Evolutionary conservation across 345 rosid genomes (phyloP).

Genomic region (Brassica nigra): DNA sequence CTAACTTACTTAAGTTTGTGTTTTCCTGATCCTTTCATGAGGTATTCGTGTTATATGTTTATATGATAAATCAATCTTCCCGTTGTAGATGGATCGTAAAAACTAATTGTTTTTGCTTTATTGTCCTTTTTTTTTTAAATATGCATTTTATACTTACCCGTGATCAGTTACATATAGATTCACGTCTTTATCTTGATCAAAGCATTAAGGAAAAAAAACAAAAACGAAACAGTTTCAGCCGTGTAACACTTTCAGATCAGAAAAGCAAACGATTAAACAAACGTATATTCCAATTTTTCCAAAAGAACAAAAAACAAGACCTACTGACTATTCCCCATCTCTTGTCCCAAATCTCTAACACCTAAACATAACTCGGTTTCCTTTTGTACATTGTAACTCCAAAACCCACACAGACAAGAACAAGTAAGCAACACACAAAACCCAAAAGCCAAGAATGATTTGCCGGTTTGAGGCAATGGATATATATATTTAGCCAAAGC

Average conservation of each 20-base stretch:
- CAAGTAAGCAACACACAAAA: constrained; percentile 29
- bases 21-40: background rate
- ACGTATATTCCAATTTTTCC: constrained; percentile 19
- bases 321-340: constrained; percentile 22
- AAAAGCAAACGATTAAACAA: constrained; percentile 32
- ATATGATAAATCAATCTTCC: constrained; percentile 7
- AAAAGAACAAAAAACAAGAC: constrained; percentile 22
- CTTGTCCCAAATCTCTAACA: constrained; percentile 31
- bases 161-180: background rate
- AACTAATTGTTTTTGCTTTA: background rate
- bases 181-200: background rate
- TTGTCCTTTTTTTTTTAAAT: background rate
- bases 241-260: constrained; percentile 9
- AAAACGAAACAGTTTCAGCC: background rate
- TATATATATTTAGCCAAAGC: constrained; percentile 47
- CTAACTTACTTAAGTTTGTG: background rate
- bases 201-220: background rate
- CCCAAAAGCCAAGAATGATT: constrained; percentile 47
- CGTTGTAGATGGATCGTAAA: constrained; percentile 11
- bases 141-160: background rate
- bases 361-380: constrained; percentile 28
- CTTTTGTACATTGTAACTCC: constrained; percentile 38
- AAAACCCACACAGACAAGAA: constrained; percentile 32
- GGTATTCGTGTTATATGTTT: background rate
- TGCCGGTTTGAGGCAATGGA: constrained; percentile 39